phyloP scores from a whole-genome alignment of 305 asterid genomes.

The Rubia occidens region DNA sequence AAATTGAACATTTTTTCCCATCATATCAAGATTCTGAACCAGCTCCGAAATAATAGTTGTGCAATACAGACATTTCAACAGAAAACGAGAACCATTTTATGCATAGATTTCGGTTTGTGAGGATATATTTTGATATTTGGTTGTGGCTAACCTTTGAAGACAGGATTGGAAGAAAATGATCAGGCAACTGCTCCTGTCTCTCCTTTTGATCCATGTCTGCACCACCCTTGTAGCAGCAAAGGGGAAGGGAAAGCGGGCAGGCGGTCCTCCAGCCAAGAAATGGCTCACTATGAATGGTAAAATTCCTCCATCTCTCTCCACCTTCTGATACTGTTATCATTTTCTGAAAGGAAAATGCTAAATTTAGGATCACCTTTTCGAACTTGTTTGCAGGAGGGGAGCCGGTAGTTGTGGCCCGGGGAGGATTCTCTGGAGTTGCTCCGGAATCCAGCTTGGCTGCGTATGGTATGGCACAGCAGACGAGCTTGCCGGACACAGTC shows the following conservation, averaged over 20 bases:
- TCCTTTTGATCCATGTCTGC: slow-evolving; percentile 39
- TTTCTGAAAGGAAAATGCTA: not conserved
- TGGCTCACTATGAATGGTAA: slow-evolving; percentile 63
- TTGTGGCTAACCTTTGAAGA: slow-evolving; percentile 7
- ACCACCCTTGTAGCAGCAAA: slow-evolving; percentile 34
- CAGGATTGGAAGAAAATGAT: slow-evolving; percentile 58
- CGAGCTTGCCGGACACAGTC: slow-evolving; percentile 38
- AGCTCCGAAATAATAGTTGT: not conserved
- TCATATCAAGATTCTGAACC: too few relatives aligned
- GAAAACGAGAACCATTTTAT: not conserved
- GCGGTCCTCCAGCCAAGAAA: slow-evolving; percentile 30
- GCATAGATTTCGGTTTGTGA: not conserved
- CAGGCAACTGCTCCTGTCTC: slow-evolving; percentile 34
- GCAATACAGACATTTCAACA: not conserved
- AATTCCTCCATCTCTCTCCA: not conserved
- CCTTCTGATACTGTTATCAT: not conserved
- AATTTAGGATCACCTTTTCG: not conserved
- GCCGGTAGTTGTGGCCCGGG: slow-evolving; percentile 63
- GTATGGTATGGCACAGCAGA: slow-evolving; percentile 31
- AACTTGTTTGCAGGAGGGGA: slow-evolving; percentile 40
- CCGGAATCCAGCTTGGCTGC: slow-evolving; percentile 48
- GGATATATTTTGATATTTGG: not conserved
- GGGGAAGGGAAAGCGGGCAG: slow-evolving; percentile 17
- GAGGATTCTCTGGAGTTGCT: slow-evolving; percentile 52
- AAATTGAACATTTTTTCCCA: not conserved